A percentile compares a stretch with the other conserved stretches of the same genome.
Conservation (phyloP, 139 green algal genomes). For the Coccomyxa sp. region DNA sequence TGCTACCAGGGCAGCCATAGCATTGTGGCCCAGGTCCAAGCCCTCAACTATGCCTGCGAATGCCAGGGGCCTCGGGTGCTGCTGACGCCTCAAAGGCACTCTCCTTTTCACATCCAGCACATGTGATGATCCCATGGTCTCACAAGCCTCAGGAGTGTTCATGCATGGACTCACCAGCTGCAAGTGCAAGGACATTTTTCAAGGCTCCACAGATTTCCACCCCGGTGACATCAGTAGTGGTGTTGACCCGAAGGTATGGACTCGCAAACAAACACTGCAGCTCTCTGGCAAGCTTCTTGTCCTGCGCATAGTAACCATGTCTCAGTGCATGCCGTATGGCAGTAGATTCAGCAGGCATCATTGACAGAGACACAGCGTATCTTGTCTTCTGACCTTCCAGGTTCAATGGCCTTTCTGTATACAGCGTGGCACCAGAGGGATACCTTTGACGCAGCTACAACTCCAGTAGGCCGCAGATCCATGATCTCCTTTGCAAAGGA, state of each 20-base stretch:
- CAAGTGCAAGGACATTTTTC: constrained; percentile 99
- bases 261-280: constrained; percentile 87
- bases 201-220: constrained; percentile 97
- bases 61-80: too few relatives aligned
- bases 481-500: constrained; percentile 94
- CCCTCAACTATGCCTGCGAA: constrained; percentile 98
- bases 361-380: too few relatives aligned
- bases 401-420: too few relatives aligned
- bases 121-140: too few relatives aligned
- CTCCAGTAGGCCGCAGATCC: constrained; percentile 66
- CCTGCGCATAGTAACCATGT: too few relatives aligned
- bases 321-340: too few relatives aligned
- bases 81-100: too few relatives aligned
- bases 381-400: neutral
- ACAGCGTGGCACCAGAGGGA: too few relatives aligned
- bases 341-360: too few relatives aligned
- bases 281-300: constrained; percentile 39
- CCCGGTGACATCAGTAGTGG: constrained; percentile 86
- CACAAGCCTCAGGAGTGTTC: too few relatives aligned
- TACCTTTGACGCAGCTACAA: constrained; percentile 82
- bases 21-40: constrained; percentile 94
- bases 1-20: constrained; percentile 88
- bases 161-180: too few relatives aligned
- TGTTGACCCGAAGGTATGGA: constrained; percentile 90
- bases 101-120: too few relatives aligned